Evolutionary conservation across 257 asterid species (phyloP), one percentile per base, ranked within the genome.

Genomic region (Forsythia suspensa): DNA sequence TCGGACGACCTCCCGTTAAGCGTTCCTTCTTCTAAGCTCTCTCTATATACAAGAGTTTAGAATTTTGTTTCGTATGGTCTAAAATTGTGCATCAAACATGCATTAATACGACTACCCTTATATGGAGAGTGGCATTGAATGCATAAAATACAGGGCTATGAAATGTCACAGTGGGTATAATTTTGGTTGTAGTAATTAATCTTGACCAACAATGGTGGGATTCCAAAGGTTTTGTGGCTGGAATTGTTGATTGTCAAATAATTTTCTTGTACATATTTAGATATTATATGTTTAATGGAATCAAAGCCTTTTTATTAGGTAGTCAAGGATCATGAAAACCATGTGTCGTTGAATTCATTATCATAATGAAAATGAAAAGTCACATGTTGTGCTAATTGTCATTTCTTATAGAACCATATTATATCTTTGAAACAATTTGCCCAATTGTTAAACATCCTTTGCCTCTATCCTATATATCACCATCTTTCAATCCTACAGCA

Each of bases 1-100:
- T 93, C 2, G 98, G 99, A 3, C 89, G 95, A 48, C 83, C 97
- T 11, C 99, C 99, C 10, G 89, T 66, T 72, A 93, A 95, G 76
- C 93, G 95, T 8, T 91, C 96, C 71, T 95, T 93, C 92, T 95
- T 95, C 43, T 95, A 73, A 80, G 52, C 4, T 61, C 38, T 63
- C 38, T 63, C 39, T 10, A 61, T 61, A 21, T 61, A 21, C 37
- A 20, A 20, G 36, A 59, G 15, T 20, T 21, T 8, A 8, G 70
- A 24, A 21, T 63, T 24, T 24, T 24, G 40, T 63, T 11, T 1
- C 18, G 39, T 8, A 29, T 29, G 8, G 6, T 63, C 24, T 16
- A 55, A 55, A 15, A 55, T 55, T 3, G 18, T 61, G 7, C 70
- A 51, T 3, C 16, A 12, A 51, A 11, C 6, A 3, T 51, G 3